A percentile compares a stretch with the other conserved stretches of the same genome.
phyloP scores from a whole-genome alignment of 2,329 filamentous ascomycete species.

The Coniochaeta hoffmannii region DNA sequence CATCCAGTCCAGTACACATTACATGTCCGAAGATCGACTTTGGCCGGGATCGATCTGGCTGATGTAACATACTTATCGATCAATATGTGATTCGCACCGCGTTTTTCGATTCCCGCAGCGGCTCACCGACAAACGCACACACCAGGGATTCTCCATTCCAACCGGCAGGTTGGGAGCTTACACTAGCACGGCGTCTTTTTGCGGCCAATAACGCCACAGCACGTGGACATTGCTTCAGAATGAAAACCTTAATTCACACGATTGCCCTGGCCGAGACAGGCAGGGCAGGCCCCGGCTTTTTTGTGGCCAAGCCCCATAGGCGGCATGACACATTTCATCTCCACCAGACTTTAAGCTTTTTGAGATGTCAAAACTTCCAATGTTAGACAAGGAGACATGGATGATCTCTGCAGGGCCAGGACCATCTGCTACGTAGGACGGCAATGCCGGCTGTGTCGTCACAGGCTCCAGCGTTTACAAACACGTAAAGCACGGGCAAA shows the following conservation, averaged over 20 bases:
- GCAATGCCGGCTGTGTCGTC: background rate
- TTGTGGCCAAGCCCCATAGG: background rate
- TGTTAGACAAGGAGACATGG: background rate
- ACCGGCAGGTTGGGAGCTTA: background rate
- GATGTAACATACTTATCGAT: too few relatives aligned
- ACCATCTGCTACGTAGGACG: background rate
- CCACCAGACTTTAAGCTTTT: background rate
- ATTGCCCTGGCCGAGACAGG: background rate
- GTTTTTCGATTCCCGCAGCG: too few relatives aligned
- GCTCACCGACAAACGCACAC: too few relatives aligned
- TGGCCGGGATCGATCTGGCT: too few relatives aligned
- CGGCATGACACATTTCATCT: conserved; percentile 1
- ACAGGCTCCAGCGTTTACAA: background rate
- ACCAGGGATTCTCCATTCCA: too few relatives aligned
- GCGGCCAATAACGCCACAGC: background rate
- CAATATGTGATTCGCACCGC: too few relatives aligned
- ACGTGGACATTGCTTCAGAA: background rate
- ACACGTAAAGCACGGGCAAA: too few relatives aligned
- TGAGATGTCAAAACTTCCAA: background rate
- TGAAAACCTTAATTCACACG: background rate
- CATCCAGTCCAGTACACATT: too few relatives aligned
- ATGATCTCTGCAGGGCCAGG: background rate
- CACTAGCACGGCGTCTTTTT: background rate
- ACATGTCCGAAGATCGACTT: too few relatives aligned
- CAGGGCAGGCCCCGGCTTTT: too few relatives aligned